Conservation (phyloP, 768 basidiomycete genomes). For the Dioszegia hungarica region DNA sequence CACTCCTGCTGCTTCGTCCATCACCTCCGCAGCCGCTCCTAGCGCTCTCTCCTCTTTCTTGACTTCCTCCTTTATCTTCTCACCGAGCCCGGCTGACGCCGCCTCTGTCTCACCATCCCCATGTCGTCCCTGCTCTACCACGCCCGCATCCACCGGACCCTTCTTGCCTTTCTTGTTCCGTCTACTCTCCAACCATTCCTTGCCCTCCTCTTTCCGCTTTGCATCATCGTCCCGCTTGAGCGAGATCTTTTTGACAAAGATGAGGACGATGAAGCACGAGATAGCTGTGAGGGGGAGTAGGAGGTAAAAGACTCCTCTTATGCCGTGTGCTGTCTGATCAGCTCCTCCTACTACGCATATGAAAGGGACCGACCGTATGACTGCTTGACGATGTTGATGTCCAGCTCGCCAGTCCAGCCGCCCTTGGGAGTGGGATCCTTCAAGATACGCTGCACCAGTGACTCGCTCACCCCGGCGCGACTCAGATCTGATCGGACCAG, state of each 20-base stretch:
- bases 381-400: not conserved
- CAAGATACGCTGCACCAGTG: slow-evolving; percentile 21
- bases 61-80: not conserved
- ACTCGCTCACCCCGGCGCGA: not conserved
- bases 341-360: not conserved
- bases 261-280: slow-evolving; percentile 57
- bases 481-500: slow-evolving; percentile 11
- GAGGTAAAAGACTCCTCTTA: slow-evolving; percentile 60
- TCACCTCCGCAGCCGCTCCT: slow-evolving; percentile 12
- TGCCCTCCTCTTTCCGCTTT: slow-evolving; percentile 48
- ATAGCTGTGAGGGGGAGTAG: slow-evolving; percentile 58
- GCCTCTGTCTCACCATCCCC: not conserved
- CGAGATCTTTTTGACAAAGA: slow-evolving; percentile 63
- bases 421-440: slow-evolving; percentile 32
- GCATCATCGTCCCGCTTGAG: slow-evolving; percentile 57
- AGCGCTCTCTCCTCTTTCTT: slow-evolving; percentile 13
- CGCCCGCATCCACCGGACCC: not conserved
- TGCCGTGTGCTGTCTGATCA: slow-evolving; percentile 56
- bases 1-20: slow-evolving; percentile 17
- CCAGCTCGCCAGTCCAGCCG: slow-evolving; percentile 1
- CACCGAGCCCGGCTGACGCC: not conserved
- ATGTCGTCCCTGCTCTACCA: not conserved
- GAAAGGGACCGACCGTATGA: slow-evolving; percentile 36
- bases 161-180: slow-evolving; percentile 26
- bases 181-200: slow-evolving; percentile 45